Evolutionary conservation across 768 basidiomycete species (phyloP), one percentile per base, ranked within the genome.

Genomic region (Pleurotus tuber-regium): DNA sequence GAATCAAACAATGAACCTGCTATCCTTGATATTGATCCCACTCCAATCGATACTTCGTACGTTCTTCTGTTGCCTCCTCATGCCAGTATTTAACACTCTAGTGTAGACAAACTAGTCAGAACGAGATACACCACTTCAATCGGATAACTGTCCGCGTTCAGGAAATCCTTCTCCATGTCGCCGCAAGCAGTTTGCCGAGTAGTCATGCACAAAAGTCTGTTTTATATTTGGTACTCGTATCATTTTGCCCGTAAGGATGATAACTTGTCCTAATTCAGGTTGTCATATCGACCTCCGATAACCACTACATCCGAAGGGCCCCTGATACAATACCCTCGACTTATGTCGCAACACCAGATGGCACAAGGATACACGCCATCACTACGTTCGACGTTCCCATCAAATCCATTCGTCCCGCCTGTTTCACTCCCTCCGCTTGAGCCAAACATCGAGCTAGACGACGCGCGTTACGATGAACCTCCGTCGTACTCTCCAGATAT

Each of bases 271-370:
- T 12, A 25, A 10, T 12, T 50, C 29, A 66, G 66, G 47, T 59
- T 62, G 28, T 52, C 64, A 3, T 78, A 80, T 58, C 79, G 78
- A 14, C 69, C 77, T 24, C 84, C 86, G 28, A 71, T 86, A 41
- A 89, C 87, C 1, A 87, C 85, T 0, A 89, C 87, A 9, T 85
- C 88, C 4, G 72, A 75, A 29, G 67, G 74, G 12, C 68, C 71
- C 12, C 61, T 70, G 16, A 67, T 85, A 49, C 74, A 74, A 26
- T 88, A 87, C 59, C 87, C 88, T 1, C 72, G 79, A 12, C 77
- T 91, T 28, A 92, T 92, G 89, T 83, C 84, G 1, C 79, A 79
- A 51, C 90, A 92, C 53, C 89, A 92, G 65, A 77, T 81, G 51
- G 75, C 69, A 44, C 89, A 92, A 60, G 89, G 89, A 30, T 92